Evolutionary conservation across 805 yeast genomes (phyloP), one percentile per base, ranked within the genome.

Genomic region (Wickerhamiella shivajii): DNA sequence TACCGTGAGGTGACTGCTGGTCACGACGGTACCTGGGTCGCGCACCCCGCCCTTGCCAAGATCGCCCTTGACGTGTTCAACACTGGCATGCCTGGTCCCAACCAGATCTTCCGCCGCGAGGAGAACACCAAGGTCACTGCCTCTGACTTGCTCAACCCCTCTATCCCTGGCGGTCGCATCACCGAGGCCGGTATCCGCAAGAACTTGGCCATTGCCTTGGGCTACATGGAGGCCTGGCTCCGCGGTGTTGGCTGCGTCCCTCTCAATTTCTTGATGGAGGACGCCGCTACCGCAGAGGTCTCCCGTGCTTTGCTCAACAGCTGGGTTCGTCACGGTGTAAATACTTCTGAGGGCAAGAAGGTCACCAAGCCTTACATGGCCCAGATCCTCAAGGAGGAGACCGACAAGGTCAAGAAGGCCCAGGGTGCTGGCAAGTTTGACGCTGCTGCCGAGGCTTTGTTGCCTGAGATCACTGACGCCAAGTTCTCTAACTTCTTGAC

Each of bases 281-380:
- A 74, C 47, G 81, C 81, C 21, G 81, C 80, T 33, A 74, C 80
- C 36, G 81, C 80, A 33, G 81, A 74, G 54, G 80, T 74, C n/a
- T 73, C 78, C 18, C 66, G 83, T 48, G 64, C 75, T 21, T 77
- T 71, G 57, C 66, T 74, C 46, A 69, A 76, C 69, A 78, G 75
- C 53, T 76, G 84, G 84, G 75, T 73, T 34, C 67, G 67, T 40
- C 79, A 74, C 54, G 69, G 69, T 24, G 68, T 68, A 37, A 47
- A 45, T 25, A 71, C 79, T 29, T 67, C 66, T 41, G 63, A 63
- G 41, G 81, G 81, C 39, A 55, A 53, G 42, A 56, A 51, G 39
- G 61, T 76, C 39, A 65, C 71, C 49, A 62, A 64, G 50, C 66
- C 60, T 15, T 68, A 66, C 47, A 67, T 72, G 19, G 46, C 54